Conservation (phyloP, 768 basidiomycete genomes). For the Paxillus ammoniavirescens region DNA sequence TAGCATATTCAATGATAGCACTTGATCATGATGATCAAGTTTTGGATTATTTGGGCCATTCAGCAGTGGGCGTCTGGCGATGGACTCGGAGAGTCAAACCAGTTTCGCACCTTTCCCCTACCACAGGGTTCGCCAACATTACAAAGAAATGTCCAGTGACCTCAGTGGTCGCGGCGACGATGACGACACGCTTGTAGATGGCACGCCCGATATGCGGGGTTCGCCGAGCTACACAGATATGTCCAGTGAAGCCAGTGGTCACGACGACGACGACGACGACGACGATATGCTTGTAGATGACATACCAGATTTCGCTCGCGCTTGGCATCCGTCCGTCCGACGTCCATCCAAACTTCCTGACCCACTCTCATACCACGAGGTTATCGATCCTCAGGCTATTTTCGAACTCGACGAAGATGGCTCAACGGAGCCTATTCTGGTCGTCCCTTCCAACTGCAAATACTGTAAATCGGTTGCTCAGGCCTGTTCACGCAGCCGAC, state of each 20-base stretch:
- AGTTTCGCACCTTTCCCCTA: no score
- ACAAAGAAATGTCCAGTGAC: neutral
- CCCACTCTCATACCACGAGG: slow-evolving; percentile 16
- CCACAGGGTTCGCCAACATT: no score
- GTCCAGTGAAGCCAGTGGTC: slow-evolving; percentile 2
- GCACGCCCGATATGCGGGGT: neutral
- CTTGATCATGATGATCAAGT: no score
- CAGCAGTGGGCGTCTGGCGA: no score
- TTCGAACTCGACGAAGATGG: slow-evolving; percentile 25
- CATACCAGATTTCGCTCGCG: slow-evolving; percentile 17
- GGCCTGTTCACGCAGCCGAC: slow-evolving; percentile 26
- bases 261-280: neutral
- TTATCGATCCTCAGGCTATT: slow-evolving; percentile 19
- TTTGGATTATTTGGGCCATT: no score
- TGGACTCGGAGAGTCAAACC: no score
- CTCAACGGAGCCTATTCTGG: slow-evolving; percentile 12
- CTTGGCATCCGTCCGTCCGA: slow-evolving; percentile 27
- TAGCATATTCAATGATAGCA: no score
- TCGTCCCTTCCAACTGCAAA: slow-evolving; percentile 23
- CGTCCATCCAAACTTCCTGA: slow-evolving; percentile 21
- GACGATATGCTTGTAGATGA: neutral
- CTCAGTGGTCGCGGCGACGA: neutral
- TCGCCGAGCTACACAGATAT: slow-evolving; percentile 2
- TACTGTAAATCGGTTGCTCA: slow-evolving; percentile 8
- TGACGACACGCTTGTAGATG: neutral